Evolutionary conservation across 768 basidiomycete genomes (phyloP).

Genomic region (Sistotremastrum suecicum): DNA sequence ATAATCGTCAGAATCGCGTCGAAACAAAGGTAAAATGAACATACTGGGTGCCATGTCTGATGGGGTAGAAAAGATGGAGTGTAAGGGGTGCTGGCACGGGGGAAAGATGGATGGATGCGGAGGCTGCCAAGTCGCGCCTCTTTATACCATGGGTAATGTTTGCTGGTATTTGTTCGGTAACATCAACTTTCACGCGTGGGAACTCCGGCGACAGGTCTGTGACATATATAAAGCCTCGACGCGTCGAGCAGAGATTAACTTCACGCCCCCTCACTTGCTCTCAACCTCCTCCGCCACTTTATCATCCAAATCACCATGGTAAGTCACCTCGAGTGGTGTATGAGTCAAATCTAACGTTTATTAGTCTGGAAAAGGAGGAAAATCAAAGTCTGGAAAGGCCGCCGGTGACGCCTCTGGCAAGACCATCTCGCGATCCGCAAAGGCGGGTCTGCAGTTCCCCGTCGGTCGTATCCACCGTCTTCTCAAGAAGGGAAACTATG

Average conservation of each 20-base stretch:
- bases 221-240: no score
- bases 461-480: constrained; percentile 89
- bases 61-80: constrained; percentile 4
- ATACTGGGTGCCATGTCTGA: constrained; percentile 37
- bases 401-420: constrained; percentile 28
- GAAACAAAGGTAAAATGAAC: no score
- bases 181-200: no score
- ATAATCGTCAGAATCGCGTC: no score
- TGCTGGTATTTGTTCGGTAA: no score
- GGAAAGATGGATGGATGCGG: constrained; percentile 7
- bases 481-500: constrained; percentile 78
- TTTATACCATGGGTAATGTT: constrained; percentile 14
- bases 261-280: constrained; percentile 7
- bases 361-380: constrained; percentile 38
- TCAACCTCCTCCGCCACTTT: constrained; percentile 7
- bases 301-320: constrained; percentile 18
- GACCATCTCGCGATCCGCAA: constrained; percentile 56
- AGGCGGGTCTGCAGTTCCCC: constrained; percentile 72
- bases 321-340: no score
- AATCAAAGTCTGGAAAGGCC: constrained; percentile 37
- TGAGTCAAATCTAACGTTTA: neutral
- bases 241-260: no score
- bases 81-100: constrained; percentile 4
- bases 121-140: constrained; percentile 12
- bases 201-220: no score